A percentile compares a stretch with the other conserved stretches of the same genome.
phyloP scores from a whole-genome alignment of 2,329 filamentous ascomycete species.

The Microcyclospora tardicrescens region DNA sequence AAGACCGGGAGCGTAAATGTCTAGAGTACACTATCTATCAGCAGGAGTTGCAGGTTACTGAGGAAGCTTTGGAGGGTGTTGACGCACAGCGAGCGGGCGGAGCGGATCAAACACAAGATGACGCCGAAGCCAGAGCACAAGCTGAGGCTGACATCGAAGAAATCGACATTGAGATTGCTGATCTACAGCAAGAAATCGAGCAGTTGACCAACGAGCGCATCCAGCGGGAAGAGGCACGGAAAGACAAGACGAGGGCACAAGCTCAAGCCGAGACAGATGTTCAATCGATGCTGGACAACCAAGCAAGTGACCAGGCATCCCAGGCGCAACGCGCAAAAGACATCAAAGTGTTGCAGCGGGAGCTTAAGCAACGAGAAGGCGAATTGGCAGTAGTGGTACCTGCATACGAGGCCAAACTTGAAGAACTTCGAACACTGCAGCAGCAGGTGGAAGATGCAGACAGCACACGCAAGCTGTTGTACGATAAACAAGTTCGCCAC shows the following conservation, averaged over 20 bases:
- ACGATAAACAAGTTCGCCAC: slow-evolving; percentile 83
- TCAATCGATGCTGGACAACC: slow-evolving; percentile 70
- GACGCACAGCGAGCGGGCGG: slow-evolving; percentile 72
- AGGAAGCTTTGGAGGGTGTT: slow-evolving; percentile 65
- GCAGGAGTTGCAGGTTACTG: slow-evolving; percentile 69
- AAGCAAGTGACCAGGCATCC: slow-evolving; percentile 62
- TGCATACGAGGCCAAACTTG: slow-evolving; percentile 58
- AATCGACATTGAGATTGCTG: slow-evolving; percentile 66
- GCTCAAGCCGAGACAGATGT: slow-evolving; percentile 79
- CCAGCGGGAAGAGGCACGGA: slow-evolving; percentile 81
- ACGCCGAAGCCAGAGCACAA: slow-evolving; percentile 57
- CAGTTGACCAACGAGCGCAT: slow-evolving; percentile 71
- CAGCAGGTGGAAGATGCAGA: slow-evolving; percentile 64
- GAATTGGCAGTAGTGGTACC: slow-evolving; percentile 67
- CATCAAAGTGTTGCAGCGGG: slow-evolving; percentile 55
- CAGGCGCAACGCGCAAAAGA: slow-evolving; percentile 59
- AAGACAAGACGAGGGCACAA: slow-evolving; percentile 62
- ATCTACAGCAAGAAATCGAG: slow-evolving; percentile 70
- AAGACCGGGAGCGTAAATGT: slow-evolving; percentile 81
- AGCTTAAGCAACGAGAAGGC: slow-evolving; percentile 62
- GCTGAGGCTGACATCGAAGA: slow-evolving; percentile 64
- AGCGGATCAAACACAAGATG: slow-evolving; percentile 71
- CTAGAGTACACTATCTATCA: slow-evolving; percentile 92
- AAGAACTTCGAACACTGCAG: slow-evolving; percentile 58
- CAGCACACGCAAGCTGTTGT: slow-evolving; percentile 61